Evolutionary conservation across 148 eudicot genomes (phyloP).

Genomic region (Dysphania ambrosioides): DNA sequence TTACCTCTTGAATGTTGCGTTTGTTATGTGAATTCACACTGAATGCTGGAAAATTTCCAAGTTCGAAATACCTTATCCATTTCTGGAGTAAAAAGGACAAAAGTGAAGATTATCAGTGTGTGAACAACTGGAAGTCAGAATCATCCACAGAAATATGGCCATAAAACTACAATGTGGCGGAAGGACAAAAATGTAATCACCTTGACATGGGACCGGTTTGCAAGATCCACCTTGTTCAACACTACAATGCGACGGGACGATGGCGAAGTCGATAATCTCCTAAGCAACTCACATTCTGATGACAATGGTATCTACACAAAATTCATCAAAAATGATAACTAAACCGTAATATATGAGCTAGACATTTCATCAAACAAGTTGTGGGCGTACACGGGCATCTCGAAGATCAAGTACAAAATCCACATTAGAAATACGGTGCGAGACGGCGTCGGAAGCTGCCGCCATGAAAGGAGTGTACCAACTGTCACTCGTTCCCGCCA

Average conservation of each 20-base stretch:
- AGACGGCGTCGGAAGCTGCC: conserved; percentile 70
- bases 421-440: conserved; percentile 58
- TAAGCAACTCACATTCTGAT: conserved; percentile 53
- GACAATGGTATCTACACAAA: conserved; percentile 69
- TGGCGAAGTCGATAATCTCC: conserved; percentile 31
- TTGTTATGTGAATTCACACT: conserved; percentile 74
- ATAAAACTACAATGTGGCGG: not conserved
- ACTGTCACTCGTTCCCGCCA: conserved; percentile 35
- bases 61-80: conserved; percentile 44
- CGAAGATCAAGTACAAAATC: conserved; percentile 80
- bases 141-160: no score
- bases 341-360: no score
- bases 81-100: conserved; percentile 37
- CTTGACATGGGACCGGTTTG: conserved; percentile 46
- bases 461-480: conserved; percentile 87
- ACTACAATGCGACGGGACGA: conserved; percentile 54
- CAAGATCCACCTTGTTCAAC: conserved; percentile 78
- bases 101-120: not conserved
- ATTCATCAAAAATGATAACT: no score
- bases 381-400: conserved; percentile 79
- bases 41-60: conserved; percentile 30
- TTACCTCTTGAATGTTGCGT: conserved; percentile 63
- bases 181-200: conserved; percentile 26
- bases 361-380: conserved; percentile 46
- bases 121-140: no score